Conservation (phyloP, 73 alveolate genomes). For the Stentor coeruleus region DNA sequence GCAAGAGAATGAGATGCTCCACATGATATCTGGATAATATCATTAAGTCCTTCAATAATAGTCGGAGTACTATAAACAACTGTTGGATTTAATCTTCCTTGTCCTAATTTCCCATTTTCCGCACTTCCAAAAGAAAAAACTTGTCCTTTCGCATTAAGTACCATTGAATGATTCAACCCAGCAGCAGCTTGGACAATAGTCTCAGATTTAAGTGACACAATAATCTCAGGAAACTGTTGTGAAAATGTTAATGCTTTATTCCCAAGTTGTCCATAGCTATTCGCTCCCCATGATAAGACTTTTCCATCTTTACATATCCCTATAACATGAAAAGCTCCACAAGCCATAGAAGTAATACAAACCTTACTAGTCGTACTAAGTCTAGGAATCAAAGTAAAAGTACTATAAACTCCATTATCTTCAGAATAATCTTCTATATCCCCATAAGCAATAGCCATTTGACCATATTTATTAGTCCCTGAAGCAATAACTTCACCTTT, state of each 20-base stretch:
- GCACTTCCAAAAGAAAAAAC: constrained; percentile 26
- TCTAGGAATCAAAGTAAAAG: neutral
- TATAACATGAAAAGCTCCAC: constrained; percentile 78
- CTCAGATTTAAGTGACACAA: neutral
- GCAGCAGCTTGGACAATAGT: neutral
- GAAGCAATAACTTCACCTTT: neutral
- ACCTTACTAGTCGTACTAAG: neutral
- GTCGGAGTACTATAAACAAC: neutral
- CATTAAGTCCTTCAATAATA: neutral
- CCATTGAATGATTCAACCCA: neutral
- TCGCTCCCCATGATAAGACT: constrained; percentile 80
- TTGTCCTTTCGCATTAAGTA: neutral
- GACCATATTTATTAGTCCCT: constrained; percentile 17
- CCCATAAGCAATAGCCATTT: neutral
- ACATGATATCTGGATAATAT: constrained; percentile 31
- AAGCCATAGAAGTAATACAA: constrained; percentile 13
- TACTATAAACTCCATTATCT: neutral
- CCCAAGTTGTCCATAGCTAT: constrained; percentile 14
- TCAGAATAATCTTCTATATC: neutral
- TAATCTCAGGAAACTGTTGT: neutral
- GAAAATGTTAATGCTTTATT: neutral
- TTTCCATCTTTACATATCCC: constrained; percentile 59
- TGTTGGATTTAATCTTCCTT: neutral
- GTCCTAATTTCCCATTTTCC: constrained; percentile 28
- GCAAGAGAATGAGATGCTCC: constrained; percentile 85